Base-by-base conservation (phyloP, 2,329 filamentous ascomycete genomes). In the Aspergillus cejpii region DNA sequence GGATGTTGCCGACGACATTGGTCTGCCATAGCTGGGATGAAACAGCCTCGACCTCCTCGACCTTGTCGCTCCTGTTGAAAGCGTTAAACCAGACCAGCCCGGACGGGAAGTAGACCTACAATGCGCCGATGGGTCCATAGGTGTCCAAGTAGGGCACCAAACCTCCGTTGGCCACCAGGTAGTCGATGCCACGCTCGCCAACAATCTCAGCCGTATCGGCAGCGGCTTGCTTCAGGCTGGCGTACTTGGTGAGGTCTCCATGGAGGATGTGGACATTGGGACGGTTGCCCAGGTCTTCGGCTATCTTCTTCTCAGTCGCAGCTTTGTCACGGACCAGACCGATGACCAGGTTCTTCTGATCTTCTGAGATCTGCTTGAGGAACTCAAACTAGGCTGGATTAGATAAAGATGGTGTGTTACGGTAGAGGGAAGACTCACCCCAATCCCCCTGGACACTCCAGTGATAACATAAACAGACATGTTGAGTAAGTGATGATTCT, bases 311-410 rank as follows among this genome's bases (percentile, higher is more conserved):
- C 19, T 76, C 67, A 2, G 73, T 71, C 0, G 59, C 57, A 1
- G 56, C 49, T 49, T 74, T 75, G 58, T 76, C 56, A 15, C 75
- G 73, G 15, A 73, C 74, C 0, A 76, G 57, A 3, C 74, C 74
- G 39, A 77, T 58, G 37, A 77, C 67, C 0, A 58, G 59, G 51
- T 75, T 75, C n/a, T 54, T 43, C 2, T 68, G 56, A 48, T 75
- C 59, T 15, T 56, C 52, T 1, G 75, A 75, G 3, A 76, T 50
- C 21, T 73, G 63, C n/a, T 58, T 60, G 21, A 79, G 48, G 55
- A 78, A 74, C 48, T 70, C 75, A 41, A 68, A 77, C 17, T 39
- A 29, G 37, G 20, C 29, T 90, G 87, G 11, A 92, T 67, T 14
- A 92, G 74, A 2, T n/a, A 37, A n/a, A 10, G 23, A 71, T 1